Percentiles rank a stretch among this genome's conserved stretches.
phyloP scores from a whole-genome alignment of 495 filamentous ascomycete genomes.

The Chaetomium tenue region DNA sequence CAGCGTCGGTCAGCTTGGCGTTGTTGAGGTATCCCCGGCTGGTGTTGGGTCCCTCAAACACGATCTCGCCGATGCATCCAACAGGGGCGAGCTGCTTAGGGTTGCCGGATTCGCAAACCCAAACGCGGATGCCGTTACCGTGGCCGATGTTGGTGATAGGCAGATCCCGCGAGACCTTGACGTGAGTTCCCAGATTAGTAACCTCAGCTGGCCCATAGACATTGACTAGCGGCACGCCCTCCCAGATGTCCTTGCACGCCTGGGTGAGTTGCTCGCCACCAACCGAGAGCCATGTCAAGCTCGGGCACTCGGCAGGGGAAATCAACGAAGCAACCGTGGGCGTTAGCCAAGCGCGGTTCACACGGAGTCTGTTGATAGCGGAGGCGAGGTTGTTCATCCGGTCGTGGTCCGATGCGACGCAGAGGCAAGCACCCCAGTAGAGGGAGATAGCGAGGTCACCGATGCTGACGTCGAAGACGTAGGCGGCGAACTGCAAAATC shows the following conservation, averaged over 20 bases:
- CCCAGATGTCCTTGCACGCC: constrained; percentile 18
- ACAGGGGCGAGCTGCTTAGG: constrained; percentile 10
- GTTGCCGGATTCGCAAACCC: constrained; percentile 14
- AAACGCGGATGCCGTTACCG: constrained; percentile 12
- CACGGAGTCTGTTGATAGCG: constrained; percentile 26
- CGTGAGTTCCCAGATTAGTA: constrained; percentile 23
- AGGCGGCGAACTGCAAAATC: constrained; percentile 57
- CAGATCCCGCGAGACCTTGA: not conserved
- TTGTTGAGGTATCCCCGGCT: constrained; percentile 14
- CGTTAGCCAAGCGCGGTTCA: constrained; percentile 11
- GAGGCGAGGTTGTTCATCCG: constrained; percentile 28
- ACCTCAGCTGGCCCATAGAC: constrained; percentile 55
- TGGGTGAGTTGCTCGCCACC: constrained; percentile 17
- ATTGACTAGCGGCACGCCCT: constrained; percentile 40
- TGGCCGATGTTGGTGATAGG: constrained; percentile 14
- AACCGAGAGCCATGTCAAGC: constrained; percentile 14
- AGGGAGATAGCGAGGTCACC: constrained; percentile 55
- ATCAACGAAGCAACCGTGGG: constrained; percentile 13
- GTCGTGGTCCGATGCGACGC: constrained; percentile 33
- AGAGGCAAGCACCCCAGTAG: constrained; percentile 38
- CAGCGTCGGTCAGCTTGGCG: not conserved
- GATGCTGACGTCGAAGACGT: constrained; percentile 57
- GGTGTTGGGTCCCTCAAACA: constrained; percentile 12
- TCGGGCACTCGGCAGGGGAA: constrained; percentile 13
- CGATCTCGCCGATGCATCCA: constrained; percentile 14